A percentile compares a stretch with the other conserved stretches of the same genome.
Conservation (phyloP, 2,329 filamentous ascomycete species). For the Nothophaeocryptopus gaeumannii region DNA sequence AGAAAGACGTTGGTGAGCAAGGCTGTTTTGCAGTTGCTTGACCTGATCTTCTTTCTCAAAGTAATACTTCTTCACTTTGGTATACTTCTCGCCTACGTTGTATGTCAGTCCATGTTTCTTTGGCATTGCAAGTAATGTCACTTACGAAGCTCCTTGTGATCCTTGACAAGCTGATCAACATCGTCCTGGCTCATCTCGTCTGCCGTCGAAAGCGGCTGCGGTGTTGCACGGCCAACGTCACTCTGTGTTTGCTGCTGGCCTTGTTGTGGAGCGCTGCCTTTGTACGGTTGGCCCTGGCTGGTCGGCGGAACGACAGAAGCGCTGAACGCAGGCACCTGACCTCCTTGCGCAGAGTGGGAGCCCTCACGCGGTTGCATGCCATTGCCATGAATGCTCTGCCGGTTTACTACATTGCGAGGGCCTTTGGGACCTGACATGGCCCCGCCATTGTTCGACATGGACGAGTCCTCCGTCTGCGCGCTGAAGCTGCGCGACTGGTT, state of each 20-base stretch:
- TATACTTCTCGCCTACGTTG: slow-evolving; percentile 82
- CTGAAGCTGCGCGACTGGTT: slow-evolving; percentile 32
- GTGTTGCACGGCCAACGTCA: slow-evolving; percentile 37
- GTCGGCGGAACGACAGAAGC: slow-evolving; percentile 45
- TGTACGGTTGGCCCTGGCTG: slow-evolving; percentile 45
- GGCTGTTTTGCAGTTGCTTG: slow-evolving; percentile 92
- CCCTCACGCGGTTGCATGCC: slow-evolving; percentile 29
- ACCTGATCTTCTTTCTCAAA: slow-evolving; percentile 90
- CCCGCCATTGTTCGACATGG: slow-evolving; percentile 35
- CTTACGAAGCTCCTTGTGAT: slow-evolving; percentile 52
- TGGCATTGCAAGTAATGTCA: neutral
- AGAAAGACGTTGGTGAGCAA: slow-evolving; percentile 92
- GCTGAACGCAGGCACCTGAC: slow-evolving; percentile 41
- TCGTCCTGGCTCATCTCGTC: slow-evolving; percentile 50
- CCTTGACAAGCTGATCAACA: slow-evolving; percentile 46
- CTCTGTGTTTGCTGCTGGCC: slow-evolving; percentile 28
- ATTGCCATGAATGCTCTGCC: slow-evolving; percentile 35
- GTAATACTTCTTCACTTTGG: slow-evolving; percentile 96
- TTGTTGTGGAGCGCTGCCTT: slow-evolving; percentile 20
- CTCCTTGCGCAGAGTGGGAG: slow-evolving; percentile 21
- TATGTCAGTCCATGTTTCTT: slow-evolving; percentile 16
- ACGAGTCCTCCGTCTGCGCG: slow-evolving; percentile 29
- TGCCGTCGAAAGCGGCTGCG: slow-evolving; percentile 39
- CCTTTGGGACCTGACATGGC: slow-evolving; percentile 28
- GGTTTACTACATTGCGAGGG: slow-evolving; percentile 26